Percentiles rank a stretch among this genome's conserved stretches.
Evolutionary conservation across 495 filamentous ascomycete species (phyloP).

Genomic region (Pseudomonodictys pantanalensis): DNA sequence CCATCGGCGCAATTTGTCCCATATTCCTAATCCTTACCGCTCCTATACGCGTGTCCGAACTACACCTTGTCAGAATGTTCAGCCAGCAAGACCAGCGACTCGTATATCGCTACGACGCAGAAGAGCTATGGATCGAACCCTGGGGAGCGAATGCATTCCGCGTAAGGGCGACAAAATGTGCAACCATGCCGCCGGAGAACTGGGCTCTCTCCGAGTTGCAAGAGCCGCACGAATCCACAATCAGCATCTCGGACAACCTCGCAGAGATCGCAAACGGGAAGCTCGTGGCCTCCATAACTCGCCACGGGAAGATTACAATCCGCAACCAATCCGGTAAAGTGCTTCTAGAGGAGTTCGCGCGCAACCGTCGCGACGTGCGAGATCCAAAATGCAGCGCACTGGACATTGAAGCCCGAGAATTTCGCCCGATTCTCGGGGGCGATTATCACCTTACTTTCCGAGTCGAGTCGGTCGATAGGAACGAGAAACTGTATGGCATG

Average conservation of each 20-base stretch:
- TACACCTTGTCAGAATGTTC: background rate
- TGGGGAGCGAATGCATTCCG: conserved; percentile 56
- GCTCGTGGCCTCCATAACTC: background rate
- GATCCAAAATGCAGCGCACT: conserved; percentile 58
- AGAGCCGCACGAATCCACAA: background rate
- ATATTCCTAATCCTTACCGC: too few relatives aligned
- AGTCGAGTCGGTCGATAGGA: conserved; percentile 49
- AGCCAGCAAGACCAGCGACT: conserved; percentile 23
- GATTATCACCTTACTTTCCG: conserved; percentile 55
- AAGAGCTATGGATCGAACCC: conserved; percentile 54
- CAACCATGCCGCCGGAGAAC: conserved; percentile 50
- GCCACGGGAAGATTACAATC: conserved; percentile 38
- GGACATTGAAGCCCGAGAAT: conserved; percentile 53
- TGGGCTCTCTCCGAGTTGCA: conserved; percentile 49
- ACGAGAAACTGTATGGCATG: conserved; percentile 61
- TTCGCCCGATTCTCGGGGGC: conserved; percentile 49
- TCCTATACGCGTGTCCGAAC: too few relatives aligned
- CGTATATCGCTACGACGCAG: conserved; percentile 52
- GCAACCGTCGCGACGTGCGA: conserved; percentile 49
- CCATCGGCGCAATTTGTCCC: too few relatives aligned
- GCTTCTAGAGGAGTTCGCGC: conserved; percentile 56
- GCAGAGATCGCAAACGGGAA: background rate
- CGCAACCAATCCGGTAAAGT: conserved; percentile 46
- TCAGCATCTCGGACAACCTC: background rate
- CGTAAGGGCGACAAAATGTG: conserved; percentile 50